Base-by-base conservation (phyloP, 1,139 yeast species). In the Diutina neorugosa region DNA sequence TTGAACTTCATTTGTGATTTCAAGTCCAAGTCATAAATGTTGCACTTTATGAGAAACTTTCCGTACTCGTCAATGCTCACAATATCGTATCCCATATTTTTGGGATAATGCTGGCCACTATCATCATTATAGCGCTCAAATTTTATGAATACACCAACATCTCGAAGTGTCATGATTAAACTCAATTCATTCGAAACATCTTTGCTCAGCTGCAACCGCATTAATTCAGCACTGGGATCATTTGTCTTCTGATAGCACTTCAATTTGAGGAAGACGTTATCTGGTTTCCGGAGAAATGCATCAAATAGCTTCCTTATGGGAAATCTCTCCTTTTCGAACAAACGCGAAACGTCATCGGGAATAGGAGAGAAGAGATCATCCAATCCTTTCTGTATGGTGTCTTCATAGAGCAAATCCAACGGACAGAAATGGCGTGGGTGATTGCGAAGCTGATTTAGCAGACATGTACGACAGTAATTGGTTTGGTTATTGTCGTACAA, bases 131-230 rank as follows among this genome's bases (percentile, higher is more conserved):
- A 68, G 56, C 68, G 69, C 57, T 70, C 75, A 58, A 77, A 66
- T 53, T 68, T 70, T 44, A 77, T 60, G 56, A 80, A 76, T 14
- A 80, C 58, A 1, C 84, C 81, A 19, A 78, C 78, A 61, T 80
- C 85, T 56, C 82, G 50, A 25, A 46, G 40, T 11, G 50, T 46
- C 50, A 46, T 46, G 21, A 46, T 73, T 20, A 74, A 63, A 7
- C 73, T 68, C 49, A 80, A 61, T 49, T 68, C 71, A 6, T 70
- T 72, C 59, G 72, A 69, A 4, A 78, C 81, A 57, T 77, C 81
- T 2, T 67, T 61, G 20, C 65, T 66, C 1, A 69, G 64, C 0
- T 67, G 61, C 49, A 79, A 60, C 52, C 66, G 70, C 51, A 65
- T 59, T 54, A 74, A 69, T 44, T 65, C 59, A 59, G 71, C 76